A percentile compares a stretch with the other conserved stretches of the same genome.
Evolutionary conservation across 306 rosid species (phyloP).

Genomic region (Fragaria ananassa): DNA sequence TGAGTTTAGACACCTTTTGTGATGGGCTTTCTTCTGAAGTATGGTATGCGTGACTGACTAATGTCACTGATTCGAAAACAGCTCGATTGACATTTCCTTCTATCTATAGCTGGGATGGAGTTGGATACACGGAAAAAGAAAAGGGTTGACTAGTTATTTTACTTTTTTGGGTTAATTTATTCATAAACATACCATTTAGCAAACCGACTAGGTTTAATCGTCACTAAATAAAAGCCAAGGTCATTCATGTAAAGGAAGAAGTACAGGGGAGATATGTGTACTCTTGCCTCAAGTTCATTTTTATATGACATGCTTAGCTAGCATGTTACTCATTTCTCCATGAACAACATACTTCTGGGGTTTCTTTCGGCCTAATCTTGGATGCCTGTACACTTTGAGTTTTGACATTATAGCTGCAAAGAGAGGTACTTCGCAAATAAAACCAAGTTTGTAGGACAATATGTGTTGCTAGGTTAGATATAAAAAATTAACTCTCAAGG

Average conservation of each 20-base stretch:
- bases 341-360: background rate
- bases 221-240: background rate
- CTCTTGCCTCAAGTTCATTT: background rate
- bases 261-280: background rate
- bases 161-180: background rate
- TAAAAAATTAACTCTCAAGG: background rate
- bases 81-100: too few relatives aligned
- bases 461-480: background rate
- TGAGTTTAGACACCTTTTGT: too few relatives aligned
- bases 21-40: too few relatives aligned
- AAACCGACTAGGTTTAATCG: background rate
- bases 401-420: background rate
- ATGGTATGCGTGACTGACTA: too few relatives aligned
- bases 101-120: background rate
- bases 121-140: too few relatives aligned
- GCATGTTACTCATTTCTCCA: background rate
- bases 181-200: background rate
- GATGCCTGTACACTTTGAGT: background rate
- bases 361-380: background rate
- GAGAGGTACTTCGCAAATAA: background rate
- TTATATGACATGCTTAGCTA: background rate
- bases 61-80: too few relatives aligned
- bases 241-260: background rate
- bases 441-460: background rate
- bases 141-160: background rate